These are phyloP conservation scores for Dissophora ornata DNA, from an alignment of 192 early-diverging fungal genomes.

Conservation along the genomic window DNA sequence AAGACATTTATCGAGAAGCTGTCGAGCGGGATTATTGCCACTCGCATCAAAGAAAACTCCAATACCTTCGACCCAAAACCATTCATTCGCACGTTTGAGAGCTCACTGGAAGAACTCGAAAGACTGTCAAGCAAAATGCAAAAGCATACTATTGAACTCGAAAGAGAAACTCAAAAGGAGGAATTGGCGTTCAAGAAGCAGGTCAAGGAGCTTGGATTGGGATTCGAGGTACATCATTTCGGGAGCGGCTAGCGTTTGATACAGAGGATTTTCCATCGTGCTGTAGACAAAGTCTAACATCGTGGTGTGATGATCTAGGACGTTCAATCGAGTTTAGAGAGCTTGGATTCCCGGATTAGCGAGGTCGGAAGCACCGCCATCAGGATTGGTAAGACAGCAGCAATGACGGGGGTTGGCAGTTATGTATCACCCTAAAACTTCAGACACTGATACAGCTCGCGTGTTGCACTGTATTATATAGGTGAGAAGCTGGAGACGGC, in stretches of 20 bases:
- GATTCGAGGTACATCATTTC: conserved; percentile 76
- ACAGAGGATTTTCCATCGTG: no score
- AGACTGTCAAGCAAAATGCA: conserved; percentile 80
- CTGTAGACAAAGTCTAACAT: no score
- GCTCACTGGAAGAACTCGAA: conserved; percentile 84
- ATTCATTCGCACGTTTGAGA: conserved; percentile 92
- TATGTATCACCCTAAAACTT: no score
- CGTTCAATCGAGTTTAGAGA: conserved; percentile 88
- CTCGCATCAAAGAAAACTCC: conserved; percentile 45
- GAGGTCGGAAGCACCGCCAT: conserved; percentile 97
- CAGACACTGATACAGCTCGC: no score
- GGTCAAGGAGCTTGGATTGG: conserved; percentile 79
- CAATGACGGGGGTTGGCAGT: no score
- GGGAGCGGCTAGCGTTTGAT: no score
- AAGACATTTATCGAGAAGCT: conserved; percentile 38
- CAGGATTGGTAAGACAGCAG: conserved; percentile 75
- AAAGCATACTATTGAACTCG: conserved; percentile 86
- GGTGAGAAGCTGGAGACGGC: conserved; percentile 98
- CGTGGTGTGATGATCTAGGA: conserved; percentile 69
- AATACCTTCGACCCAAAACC: conserved; percentile 88
- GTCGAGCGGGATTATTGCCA: conserved; percentile 42
- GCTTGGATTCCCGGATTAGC: conserved; percentile 86
- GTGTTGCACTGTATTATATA: conserved; percentile 10
- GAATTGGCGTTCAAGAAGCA: conserved; percentile 82
- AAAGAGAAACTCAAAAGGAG: conserved; percentile 77